phyloP scores from a whole-genome alignment of 306 rosid species.

The Vicia faba region DNA sequence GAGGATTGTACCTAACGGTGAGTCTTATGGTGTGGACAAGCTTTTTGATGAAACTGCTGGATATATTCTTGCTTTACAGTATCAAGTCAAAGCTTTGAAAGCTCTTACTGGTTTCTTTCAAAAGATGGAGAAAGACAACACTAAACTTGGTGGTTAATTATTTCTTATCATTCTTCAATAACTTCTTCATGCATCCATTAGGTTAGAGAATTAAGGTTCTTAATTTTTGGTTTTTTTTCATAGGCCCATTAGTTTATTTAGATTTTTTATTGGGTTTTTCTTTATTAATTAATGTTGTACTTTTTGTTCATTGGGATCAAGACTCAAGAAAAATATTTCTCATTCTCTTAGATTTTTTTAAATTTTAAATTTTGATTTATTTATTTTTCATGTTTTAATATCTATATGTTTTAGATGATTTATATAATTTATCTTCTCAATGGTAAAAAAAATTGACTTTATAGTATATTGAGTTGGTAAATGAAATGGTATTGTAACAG shows the following conservation, averaged over 20 bases:
- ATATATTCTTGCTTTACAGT: slow-evolving; percentile 73
- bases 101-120: slow-evolving; percentile 63
- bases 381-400: neutral
- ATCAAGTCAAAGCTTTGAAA: slow-evolving; percentile 71
- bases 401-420: no score
- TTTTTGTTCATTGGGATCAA: slow-evolving; percentile 47
- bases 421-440: no score
- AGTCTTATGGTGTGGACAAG: slow-evolving; percentile 66
- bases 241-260: slow-evolving; percentile 39
- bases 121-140: slow-evolving; percentile 63
- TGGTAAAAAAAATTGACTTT: no score
- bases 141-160: slow-evolving; percentile 61
- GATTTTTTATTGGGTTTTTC: slow-evolving; percentile 21
- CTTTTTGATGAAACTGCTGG: slow-evolving; percentile 90
- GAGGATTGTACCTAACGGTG: slow-evolving; percentile 86
- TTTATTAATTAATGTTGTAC: slow-evolving; percentile 11
- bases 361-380: neutral
- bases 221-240: neutral
- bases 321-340: slow-evolving; percentile 44
- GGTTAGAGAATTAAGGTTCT: slow-evolving; percentile 24
- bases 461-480: neutral
- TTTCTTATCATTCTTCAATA: neutral
- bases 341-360: slow-evolving; percentile 26
- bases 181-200: neutral
- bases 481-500: slow-evolving; percentile 1